These are phyloP conservation scores for Candida jianshihensis DNA, from an alignment of 805 yeast genomes.

Conservation along the genomic window DNA sequence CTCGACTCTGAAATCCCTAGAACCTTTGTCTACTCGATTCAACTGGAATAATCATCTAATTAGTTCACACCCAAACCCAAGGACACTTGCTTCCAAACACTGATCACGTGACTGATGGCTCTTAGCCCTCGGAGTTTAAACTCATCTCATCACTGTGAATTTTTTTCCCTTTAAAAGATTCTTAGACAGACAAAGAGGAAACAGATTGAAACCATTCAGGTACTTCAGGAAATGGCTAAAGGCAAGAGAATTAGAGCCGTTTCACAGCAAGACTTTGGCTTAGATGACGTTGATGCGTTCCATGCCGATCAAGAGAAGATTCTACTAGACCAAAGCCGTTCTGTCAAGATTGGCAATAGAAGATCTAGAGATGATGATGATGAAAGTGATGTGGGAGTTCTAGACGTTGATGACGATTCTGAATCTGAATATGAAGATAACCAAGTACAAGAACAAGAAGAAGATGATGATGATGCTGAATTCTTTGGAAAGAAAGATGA, in stretches of 20 bases:
- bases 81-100: too few species aligned
- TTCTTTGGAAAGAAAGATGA: conserved; percentile 25
- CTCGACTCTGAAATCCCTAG: too few species aligned
- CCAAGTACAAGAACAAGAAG: conserved; percentile 20
- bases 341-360: conserved; percentile 25
- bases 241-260: background rate
- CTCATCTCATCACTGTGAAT: background rate
- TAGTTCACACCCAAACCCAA: too few species aligned
- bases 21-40: too few species aligned
- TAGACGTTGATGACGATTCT: conserved; percentile 42
- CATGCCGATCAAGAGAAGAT: conserved; percentile 52
- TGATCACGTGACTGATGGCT: background rate
- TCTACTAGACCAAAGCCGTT: conserved; percentile 50
- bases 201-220: background rate
- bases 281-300: conserved; percentile 66
- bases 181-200: background rate
- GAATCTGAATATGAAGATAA: conserved; percentile 30
- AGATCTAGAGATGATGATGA: conserved; percentile 36
- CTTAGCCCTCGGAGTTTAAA: background rate
- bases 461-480: conserved; percentile 25
- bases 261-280: conserved; percentile 33
- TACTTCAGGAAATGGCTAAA: background rate
- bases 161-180: background rate
- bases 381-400: conserved; percentile 42
- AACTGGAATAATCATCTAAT: too few species aligned